Base-by-base conservation (phyloP, 139 green algal species). In the Coelastrella sp. region DNA sequence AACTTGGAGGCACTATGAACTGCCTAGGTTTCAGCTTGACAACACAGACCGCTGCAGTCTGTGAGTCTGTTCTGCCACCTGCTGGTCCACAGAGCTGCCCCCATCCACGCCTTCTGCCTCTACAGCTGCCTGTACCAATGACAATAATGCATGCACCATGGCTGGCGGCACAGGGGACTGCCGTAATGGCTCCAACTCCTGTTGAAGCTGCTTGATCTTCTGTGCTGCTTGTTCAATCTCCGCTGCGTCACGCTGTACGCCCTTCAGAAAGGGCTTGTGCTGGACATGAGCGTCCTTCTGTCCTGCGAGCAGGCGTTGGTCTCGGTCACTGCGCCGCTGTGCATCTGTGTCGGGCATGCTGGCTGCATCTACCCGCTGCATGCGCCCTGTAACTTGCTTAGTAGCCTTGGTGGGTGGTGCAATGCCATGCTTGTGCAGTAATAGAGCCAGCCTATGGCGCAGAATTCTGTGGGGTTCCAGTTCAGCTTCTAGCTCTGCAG, bases 401-500 rank as follows among this genome's bases (percentile, higher is more conserved):
- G 57, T 17, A 7, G 11, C 4, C 3, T 5, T 64, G 7, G 32
- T n/a, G 7, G 75, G 47, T 83, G 23, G 77, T 11, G 77, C 13
- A 83, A 66, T 83, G 77, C 77, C 77, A n/a, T 83, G 77, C 54
- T 14, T 32, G 54, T 64, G 54, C 54, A 83, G 47, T 7, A 83
- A 47, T 32, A 83, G 47, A 60, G 77, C 77, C 54, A 83, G 77
- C 11, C 77, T 64, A 11, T 83, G 54, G 23, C 54, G 77, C 23
- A 83, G 77, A 64, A 57, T 22, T 8, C 77, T 20, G 47, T 83
- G 54, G 5, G 77, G 77, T 57, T 66, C 32, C 47, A 83, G 77
- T 32, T 83, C 11, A 10, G 47, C 77, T 57, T 83, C 77, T 65
- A 83, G 77, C 23, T 83, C 47, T 60, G 77, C 11, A 57, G n/a